A percentile compares a stretch with the other conserved stretches of the same genome.
These are phyloP conservation scores for Terana coerulea DNA, from an alignment of 768 basidiomycete species.

Conservation along the genomic window DNA sequence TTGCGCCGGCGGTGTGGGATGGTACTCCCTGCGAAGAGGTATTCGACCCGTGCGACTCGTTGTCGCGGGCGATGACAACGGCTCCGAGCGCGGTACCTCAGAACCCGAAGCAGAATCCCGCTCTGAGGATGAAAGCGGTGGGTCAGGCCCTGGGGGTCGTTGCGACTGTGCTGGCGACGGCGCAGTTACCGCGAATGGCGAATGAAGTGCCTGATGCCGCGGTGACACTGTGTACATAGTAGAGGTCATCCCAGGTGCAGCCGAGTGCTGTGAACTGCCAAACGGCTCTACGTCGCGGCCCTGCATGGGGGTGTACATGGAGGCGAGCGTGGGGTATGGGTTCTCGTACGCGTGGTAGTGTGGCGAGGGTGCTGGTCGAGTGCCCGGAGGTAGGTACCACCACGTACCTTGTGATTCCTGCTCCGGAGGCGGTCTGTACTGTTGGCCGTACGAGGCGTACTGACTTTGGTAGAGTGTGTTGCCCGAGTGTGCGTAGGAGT, in stretches of 20 bases:
- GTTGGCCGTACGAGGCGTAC: constrained; percentile 29
- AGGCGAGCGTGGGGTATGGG: constrained; percentile 8
- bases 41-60: constrained; percentile 5
- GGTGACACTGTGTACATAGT: constrained; percentile 15
- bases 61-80: constrained; percentile 8
- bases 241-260: constrained; percentile 5
- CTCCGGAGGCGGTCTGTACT: constrained; percentile 30
- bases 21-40: constrained; percentile 48
- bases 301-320: constrained; percentile 6
- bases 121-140: constrained; percentile 6
- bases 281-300: constrained; percentile 19
- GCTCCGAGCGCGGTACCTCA: neutral
- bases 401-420: constrained; percentile 46
- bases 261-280: constrained; percentile 9
- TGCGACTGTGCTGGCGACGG: constrained; percentile 5
- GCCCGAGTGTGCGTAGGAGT: constrained; percentile 19
- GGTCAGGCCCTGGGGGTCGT: constrained; percentile 10
- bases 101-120: neutral
- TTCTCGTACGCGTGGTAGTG: constrained; percentile 23
- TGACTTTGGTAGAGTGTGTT: constrained; percentile 16
- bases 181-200: constrained; percentile 7
- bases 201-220: constrained; percentile 3
- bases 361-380: constrained; percentile 19
- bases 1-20: constrained; percentile 67
- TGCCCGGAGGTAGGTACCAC: constrained; percentile 45